Percentiles rank a stretch among this genome's conserved stretches.
These are phyloP conservation scores for Poa annua DNA, from an alignment of 176 grass and related monocot species.

Conservation along the genomic window DNA sequence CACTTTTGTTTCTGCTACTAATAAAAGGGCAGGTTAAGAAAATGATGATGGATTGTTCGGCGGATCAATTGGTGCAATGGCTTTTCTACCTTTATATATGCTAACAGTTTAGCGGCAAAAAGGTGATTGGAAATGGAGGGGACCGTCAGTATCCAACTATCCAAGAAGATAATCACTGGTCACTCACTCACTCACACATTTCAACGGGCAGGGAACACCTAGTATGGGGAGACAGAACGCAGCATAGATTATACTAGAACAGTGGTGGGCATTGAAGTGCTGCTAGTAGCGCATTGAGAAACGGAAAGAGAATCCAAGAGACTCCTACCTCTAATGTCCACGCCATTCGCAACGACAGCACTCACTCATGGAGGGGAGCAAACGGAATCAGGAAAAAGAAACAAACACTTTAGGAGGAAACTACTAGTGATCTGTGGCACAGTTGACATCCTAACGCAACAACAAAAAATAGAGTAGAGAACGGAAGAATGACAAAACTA, in stretches of 20 bases:
- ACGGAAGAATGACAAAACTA: not conserved
- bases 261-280: not conserved
- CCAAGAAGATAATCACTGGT: slow-evolving; percentile 37
- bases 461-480: not conserved
- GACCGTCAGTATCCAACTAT: slow-evolving; percentile 53
- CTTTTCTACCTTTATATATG: slow-evolving; percentile 22
- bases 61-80: not conserved
- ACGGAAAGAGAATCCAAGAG: slow-evolving; percentile 3
- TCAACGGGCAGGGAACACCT: slow-evolving; percentile 23
- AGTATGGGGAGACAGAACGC: slow-evolving; percentile 24
- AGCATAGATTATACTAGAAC: not conserved
- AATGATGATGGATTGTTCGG: slow-evolving; percentile 7
- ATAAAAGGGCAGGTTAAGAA: not conserved
- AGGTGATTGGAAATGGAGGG: slow-evolving; percentile 30
- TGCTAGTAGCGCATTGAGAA: slow-evolving; percentile 2
- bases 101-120: slow-evolving; percentile 36
- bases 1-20: not conserved
- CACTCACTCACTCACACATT: slow-evolving; percentile 1
- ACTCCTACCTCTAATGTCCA: not conserved
- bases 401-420: not conserved
- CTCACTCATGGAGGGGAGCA: not conserved
- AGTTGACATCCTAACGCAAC: not conserved
- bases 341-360: not conserved
- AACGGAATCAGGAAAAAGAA: not conserved
- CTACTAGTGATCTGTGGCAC: not conserved